phyloP scores from a whole-genome alignment of 306 rosid genomes.

The Malus sylvestris region DNA sequence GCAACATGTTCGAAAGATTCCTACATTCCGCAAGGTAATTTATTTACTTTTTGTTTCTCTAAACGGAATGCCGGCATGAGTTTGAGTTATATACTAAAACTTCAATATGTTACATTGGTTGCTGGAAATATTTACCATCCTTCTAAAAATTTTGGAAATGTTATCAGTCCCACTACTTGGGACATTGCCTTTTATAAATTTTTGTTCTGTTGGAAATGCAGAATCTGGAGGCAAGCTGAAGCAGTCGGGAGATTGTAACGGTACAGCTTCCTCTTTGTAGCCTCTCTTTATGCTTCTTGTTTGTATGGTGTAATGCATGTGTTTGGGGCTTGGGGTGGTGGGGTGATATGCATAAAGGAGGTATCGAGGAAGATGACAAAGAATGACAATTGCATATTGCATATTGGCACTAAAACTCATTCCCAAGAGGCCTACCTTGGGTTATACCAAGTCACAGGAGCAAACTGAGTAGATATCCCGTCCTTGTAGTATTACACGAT shows the following conservation, averaged over 20 bases:
- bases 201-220: constrained; percentile 40
- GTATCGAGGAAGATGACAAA: not conserved
- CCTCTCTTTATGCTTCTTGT: not conserved
- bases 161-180: not conserved
- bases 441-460: not conserved
- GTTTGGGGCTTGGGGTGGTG: not conserved
- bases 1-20: constrained; percentile 45
- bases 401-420: not conserved
- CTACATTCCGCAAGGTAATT: constrained; percentile 43
- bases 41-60: not conserved
- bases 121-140: not conserved
- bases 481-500: not conserved
- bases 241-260: constrained; percentile 21
- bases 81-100: not conserved
- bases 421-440: constrained; percentile 1
- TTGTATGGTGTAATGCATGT: not conserved
- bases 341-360: not conserved
- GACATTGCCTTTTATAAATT: not conserved
- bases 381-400: not conserved
- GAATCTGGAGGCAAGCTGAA: constrained; percentile 43
- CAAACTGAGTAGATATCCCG: not conserved
- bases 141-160: constrained; percentile 27
- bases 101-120: not conserved
- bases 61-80: not conserved
- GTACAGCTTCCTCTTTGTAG: not conserved